A percentile compares a stretch with the other conserved stretches of the same genome.
phyloP scores from a whole-genome alignment of 495 filamentous ascomycete genomes.

The Aspergillus nidulans region DNA sequence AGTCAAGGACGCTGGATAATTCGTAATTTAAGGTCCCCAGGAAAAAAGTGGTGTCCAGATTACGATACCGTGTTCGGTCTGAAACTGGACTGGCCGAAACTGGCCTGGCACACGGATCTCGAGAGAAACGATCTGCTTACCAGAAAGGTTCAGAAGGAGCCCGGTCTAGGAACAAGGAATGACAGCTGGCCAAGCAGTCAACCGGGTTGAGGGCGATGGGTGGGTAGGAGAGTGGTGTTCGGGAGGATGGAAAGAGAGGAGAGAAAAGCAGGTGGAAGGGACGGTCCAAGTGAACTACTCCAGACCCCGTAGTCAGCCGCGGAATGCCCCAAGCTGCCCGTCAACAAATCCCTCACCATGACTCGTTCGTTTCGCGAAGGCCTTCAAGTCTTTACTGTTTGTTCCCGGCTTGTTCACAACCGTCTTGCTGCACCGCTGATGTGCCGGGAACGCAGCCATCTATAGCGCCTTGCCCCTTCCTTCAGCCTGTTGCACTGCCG shows the following conservation, averaged over 20 bases:
- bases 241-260: constrained; percentile 1
- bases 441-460: neutral
- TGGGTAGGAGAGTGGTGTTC: constrained; percentile 2
- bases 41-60: neutral
- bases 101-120: constrained; percentile 5
- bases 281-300: neutral
- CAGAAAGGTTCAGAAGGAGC: constrained; percentile 4
- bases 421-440: neutral
- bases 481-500: neutral
- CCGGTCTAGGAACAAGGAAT: neutral
- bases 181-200: neutral
- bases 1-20: neutral
- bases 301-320: constrained; percentile 10
- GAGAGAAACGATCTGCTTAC: constrained; percentile 15
- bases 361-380: neutral
- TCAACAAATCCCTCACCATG: constrained; percentile 1
- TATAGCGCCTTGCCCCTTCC: neutral
- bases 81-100: constrained; percentile 8
- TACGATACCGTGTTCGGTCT: constrained; percentile 6
- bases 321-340: constrained; percentile 6
- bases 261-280: neutral
- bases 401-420: neutral
- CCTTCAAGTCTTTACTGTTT: neutral
- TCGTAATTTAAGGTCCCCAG: neutral
- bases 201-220: neutral